Percentiles rank a stretch among this genome's conserved stretches.
Evolutionary conservation across 2,329 filamentous ascomycete species (phyloP).

Genomic region (Penicillium aurantiogriseum): DNA sequence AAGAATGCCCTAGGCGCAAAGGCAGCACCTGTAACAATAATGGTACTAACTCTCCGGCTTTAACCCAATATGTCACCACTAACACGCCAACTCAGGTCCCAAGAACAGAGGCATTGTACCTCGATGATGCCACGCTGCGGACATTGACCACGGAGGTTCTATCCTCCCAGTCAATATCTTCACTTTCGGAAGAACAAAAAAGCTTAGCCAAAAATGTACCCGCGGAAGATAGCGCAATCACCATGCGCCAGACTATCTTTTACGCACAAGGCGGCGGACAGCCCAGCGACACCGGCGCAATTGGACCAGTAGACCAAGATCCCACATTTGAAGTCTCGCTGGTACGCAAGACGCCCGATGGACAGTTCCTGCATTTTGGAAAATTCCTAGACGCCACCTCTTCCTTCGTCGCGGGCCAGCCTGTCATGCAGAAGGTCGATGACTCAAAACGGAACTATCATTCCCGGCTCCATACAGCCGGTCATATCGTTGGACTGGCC

Average conservation of each 20-base stretch:
- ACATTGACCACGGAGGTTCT: constrained; percentile 21
- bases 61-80: neutral
- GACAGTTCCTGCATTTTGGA: constrained; percentile 29
- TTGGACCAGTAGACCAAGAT: constrained; percentile 11
- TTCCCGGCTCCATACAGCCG: constrained; percentile 33
- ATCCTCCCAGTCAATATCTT: constrained; percentile 21
- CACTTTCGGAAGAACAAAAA: constrained; percentile 22
- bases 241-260: constrained; percentile 28
- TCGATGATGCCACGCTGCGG: constrained; percentile 25
- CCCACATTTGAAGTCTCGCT: constrained; percentile 24
- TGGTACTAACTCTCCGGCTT: neutral
- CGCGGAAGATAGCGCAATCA: constrained; percentile 20
- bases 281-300: constrained; percentile 29
- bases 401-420: constrained; percentile 16
- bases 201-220: constrained; percentile 21
- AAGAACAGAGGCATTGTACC: constrained; percentile 27
- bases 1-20: neutral
- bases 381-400: constrained; percentile 3
- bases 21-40: neutral
- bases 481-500: constrained; percentile 30
- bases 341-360: constrained; percentile 27
- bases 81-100: constrained; percentile 2
- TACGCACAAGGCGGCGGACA: constrained; percentile 32
- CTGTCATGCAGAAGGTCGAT: constrained; percentile 26
- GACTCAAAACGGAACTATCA: constrained; percentile 27